Percentiles rank a stretch among this genome's conserved stretches.
Evolutionary conservation across 2,329 filamentous ascomycete species (phyloP).

Genomic region (Talaromyces sp.): DNA sequence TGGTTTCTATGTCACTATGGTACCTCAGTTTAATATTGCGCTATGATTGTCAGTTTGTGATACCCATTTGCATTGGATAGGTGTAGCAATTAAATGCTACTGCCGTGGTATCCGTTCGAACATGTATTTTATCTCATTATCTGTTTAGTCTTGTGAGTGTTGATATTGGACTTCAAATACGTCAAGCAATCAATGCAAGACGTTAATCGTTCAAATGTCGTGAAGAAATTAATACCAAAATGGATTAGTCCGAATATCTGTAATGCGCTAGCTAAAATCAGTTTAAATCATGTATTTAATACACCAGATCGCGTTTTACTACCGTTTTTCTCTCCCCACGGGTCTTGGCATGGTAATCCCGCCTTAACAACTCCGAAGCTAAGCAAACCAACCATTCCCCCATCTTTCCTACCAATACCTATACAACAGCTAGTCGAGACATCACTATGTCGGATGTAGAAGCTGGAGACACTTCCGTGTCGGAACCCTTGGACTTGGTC

Average conservation of each 20-base stretch:
- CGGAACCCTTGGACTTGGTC: slow-evolving; percentile 93
- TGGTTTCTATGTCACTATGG: background rate
- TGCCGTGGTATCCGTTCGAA: no score
- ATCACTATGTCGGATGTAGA: slow-evolving; percentile 72
- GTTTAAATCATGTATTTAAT: background rate
- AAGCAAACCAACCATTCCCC: background rate
- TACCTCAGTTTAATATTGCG: background rate
- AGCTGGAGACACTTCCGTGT: slow-evolving; percentile 63
- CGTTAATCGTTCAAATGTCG: no score
- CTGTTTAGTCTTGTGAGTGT: no score
- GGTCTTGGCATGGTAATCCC: background rate
- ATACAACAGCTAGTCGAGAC: background rate
- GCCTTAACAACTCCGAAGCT: background rate
- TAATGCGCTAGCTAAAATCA: background rate
- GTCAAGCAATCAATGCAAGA: no score
- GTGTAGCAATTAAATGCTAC: no score
- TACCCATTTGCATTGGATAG: background rate
- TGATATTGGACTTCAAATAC: no score
- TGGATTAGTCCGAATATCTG: background rate
- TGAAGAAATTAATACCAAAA: no score
- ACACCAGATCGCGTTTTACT: background rate
- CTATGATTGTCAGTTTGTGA: background rate
- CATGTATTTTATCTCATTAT: no score
- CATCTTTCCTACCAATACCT: background rate
- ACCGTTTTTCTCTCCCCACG: background rate